Evolutionary conservation across 345 rosid genomes (phyloP).

Genomic region (Durio zibethinus): DNA sequence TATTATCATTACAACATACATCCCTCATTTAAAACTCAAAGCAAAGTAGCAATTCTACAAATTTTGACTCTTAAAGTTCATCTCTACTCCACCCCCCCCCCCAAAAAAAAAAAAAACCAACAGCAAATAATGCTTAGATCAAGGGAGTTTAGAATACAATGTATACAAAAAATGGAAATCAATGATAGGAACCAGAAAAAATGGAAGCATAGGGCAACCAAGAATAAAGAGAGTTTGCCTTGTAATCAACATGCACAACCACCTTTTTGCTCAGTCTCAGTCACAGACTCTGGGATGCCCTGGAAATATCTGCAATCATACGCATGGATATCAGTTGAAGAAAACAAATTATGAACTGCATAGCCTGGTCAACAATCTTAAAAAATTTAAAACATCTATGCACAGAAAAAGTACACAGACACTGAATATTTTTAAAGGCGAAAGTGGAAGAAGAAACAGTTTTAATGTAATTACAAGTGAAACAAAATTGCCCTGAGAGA

Average conservation of each 20-base stretch:
- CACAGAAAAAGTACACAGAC: no score
- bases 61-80: not conserved
- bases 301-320: slow-evolving; percentile 76
- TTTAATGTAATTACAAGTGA: not conserved
- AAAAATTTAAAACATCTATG: not conserved
- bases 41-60: not conserved
- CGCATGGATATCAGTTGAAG: not conserved
- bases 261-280: slow-evolving; percentile 78
- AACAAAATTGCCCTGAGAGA: not conserved
- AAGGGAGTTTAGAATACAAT: slow-evolving; percentile 8
- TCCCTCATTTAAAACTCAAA: slow-evolving; percentile 2
- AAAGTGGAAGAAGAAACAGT: not conserved
- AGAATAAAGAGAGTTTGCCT: not conserved
- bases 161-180: slow-evolving; percentile 15
- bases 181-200: not conserved
- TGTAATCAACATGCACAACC: slow-evolving; percentile 81
- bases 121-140: not conserved
- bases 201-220: slow-evolving; percentile 4
- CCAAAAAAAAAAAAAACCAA: no score
- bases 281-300: slow-evolving; percentile 66
- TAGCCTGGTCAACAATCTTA: not conserved
- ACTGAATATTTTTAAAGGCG: not conserved
- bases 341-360: not conserved
- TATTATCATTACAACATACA: not conserved
- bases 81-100: no score